A percentile compares a stretch with the other conserved stretches of the same genome.
phyloP scores from a whole-genome alignment of 352 stramenopile genomes.

The Plasmopara viticola region DNA sequence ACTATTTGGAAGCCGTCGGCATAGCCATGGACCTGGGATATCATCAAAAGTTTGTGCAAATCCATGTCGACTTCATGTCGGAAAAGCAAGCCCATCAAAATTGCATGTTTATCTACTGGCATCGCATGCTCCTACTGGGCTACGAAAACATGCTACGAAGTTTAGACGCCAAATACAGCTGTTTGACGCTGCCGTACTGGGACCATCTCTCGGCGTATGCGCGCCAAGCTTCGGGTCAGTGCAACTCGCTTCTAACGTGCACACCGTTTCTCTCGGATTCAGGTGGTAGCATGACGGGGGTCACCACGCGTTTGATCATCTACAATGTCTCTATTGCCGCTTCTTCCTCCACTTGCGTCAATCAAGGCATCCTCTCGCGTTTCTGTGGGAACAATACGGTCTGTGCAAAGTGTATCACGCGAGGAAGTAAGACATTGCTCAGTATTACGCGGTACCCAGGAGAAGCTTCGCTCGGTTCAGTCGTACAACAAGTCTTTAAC shows the following conservation, averaged over 20 bases:
- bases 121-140: slow-evolving; percentile 49
- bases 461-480: slow-evolving; percentile 23
- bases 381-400: slow-evolving; percentile 39
- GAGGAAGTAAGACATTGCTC: slow-evolving; percentile 9
- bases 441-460: slow-evolving; percentile 20
- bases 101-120: slow-evolving; percentile 76
- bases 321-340: slow-evolving; percentile 14
- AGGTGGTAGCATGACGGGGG: slow-evolving; percentile 17
- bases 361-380: slow-evolving; percentile 21
- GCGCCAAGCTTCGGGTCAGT: slow-evolving; percentile 14
- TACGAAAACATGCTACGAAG: slow-evolving; percentile 75
- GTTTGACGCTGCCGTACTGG: slow-evolving; percentile 61
- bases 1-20: slow-evolving; percentile 33
- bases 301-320: slow-evolving; percentile 11
- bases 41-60: slow-evolving; percentile 49
- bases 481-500: slow-evolving; percentile 42
- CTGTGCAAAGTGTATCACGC: slow-evolving; percentile 35
- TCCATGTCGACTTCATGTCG: slow-evolving; percentile 42
- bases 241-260: slow-evolving; percentile 34
- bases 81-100: slow-evolving; percentile 42
- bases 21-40: slow-evolving; percentile 34
- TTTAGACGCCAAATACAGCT: slow-evolving; percentile 30
- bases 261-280: slow-evolving; percentile 31
- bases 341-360: slow-evolving; percentile 29
- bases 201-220: slow-evolving; percentile 37